A percentile compares a stretch with the other conserved stretches of the same genome.
Conservation (phyloP, 768 basidiomycete species). For the Termitomyces sp. region DNA sequence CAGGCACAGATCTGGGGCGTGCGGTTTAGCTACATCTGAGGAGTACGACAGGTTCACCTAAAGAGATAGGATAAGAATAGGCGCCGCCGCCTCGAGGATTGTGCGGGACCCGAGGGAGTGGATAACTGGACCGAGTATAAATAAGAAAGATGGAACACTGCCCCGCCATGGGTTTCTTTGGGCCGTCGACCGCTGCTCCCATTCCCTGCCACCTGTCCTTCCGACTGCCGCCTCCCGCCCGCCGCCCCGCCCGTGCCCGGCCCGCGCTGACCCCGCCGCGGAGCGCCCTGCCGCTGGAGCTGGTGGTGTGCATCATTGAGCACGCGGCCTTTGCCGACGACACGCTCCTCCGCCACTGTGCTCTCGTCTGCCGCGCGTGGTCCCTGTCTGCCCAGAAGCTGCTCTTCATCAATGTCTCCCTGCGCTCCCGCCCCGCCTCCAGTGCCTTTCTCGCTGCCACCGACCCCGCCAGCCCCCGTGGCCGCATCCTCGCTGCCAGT, state of each 20-base stretch:
- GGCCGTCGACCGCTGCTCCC: background rate
- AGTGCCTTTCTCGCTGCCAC: slow-evolving; percentile 50
- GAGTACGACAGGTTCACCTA: too few relatives aligned
- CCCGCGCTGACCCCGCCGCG: slow-evolving; percentile 14
- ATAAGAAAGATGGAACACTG: background rate
- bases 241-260: slow-evolving; percentile 11
- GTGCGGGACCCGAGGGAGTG: too few relatives aligned
- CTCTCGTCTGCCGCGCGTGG: slow-evolving; percentile 68
- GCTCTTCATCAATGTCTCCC: slow-evolving; percentile 52
- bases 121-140: background rate
- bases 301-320: slow-evolving; percentile 61
- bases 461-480: slow-evolving; percentile 39
- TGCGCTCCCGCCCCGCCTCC: slow-evolving; percentile 50
- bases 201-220: slow-evolving; percentile 34
- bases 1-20: too few relatives aligned
- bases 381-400: slow-evolving; percentile 58
- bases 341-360: slow-evolving; percentile 43
- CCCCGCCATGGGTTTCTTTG: background rate
- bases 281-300: slow-evolving; percentile 49
- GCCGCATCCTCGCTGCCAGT: slow-evolving; percentile 45
- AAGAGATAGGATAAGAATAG: too few relatives aligned
- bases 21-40: too few relatives aligned
- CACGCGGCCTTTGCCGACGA: slow-evolving; percentile 38
- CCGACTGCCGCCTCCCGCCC: slow-evolving; percentile 28
- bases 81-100: too few relatives aligned